Evolutionary conservation across 1,284 basidiomycete genomes (phyloP).

Genomic region (Schizophyllum amplum): DNA sequence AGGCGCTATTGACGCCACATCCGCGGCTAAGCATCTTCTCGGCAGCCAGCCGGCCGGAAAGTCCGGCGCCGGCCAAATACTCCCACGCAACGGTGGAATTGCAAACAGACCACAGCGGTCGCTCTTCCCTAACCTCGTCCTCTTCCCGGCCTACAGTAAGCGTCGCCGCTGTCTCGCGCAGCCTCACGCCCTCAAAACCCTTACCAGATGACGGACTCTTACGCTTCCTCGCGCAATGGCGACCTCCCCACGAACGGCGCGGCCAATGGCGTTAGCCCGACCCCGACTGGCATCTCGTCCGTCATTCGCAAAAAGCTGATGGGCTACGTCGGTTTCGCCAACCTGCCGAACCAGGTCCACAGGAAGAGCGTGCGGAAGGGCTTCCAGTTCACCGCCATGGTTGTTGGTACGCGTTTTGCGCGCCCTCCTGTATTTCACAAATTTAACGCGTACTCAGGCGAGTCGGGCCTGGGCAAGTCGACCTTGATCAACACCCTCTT

Average conservation of each 20-base stretch:
- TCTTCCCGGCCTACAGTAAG: slow-evolving; percentile 18
- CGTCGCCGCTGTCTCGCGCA: slow-evolving; percentile 20
- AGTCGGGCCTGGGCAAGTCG: slow-evolving; percentile 96
- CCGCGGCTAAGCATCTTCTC: too few species aligned
- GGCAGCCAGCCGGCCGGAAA: background rate
- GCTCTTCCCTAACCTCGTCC: slow-evolving; percentile 40
- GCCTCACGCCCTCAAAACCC: slow-evolving; percentile 18
- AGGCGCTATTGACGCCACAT: too few species aligned
- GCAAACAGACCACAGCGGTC: slow-evolving; percentile 22
- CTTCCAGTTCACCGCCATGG: slow-evolving; percentile 95
- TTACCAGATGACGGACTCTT: slow-evolving; percentile 64
- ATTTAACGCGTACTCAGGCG: slow-evolving; percentile 50
- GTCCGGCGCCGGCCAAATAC: slow-evolving; percentile 3
- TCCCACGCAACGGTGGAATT: background rate
- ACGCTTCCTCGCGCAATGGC: slow-evolving; percentile 56
- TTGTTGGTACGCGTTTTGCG: slow-evolving; percentile 71
- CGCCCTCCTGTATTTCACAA: slow-evolving; percentile 1
- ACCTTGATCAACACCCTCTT: slow-evolving; percentile 97
- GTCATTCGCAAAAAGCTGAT: slow-evolving; percentile 88
- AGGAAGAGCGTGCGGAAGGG: slow-evolving; percentile 94
- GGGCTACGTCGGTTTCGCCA: slow-evolving; percentile 84
- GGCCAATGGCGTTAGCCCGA: slow-evolving; percentile 54
- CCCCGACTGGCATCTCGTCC: slow-evolving; percentile 44
- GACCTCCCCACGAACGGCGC: slow-evolving; percentile 52
- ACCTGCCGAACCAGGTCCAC: slow-evolving; percentile 93